Evolutionary conservation across 257 asterid genomes (phyloP), one percentile per base, ranked within the genome.

Genomic region (Schizonepeta tenuifolia): DNA sequence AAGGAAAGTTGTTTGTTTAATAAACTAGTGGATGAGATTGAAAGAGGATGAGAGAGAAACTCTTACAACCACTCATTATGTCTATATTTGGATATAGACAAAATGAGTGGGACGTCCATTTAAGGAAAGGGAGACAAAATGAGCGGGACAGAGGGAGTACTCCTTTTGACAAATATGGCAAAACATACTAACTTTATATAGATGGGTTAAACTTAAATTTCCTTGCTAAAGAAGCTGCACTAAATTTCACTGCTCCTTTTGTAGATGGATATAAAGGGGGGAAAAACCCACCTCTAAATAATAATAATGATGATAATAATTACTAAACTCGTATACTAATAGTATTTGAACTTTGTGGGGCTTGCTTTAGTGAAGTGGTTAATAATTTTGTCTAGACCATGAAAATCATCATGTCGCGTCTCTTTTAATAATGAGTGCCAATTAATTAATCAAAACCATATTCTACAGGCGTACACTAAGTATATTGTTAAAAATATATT

Each of bases 311-410:
- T 28, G 56, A 65, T 35, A 46, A 36, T 43, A 55, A 57, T 10
- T 15, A 57, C 20, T 35, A 67, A 15, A 24, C 47, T 49, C 35
- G 24, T 33, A 26, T 3, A 26, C 3, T 26, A n/a, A n/a, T n/a
- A n/a, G n/a, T n/a, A 57, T 17, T 40, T 62, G 56, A 43, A 72
- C 54, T 62, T 69, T 74, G 70, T 78, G 74, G 38, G 41, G 54
- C 46, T 26, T 63, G 44, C 56, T 70, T 50, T 59, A 57, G 73
- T 41, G 31, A 59, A 65, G 70, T 49, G 44, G 61, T 75, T 65
- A 70, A 67, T 54, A 63, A 65, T 69, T 69, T 55, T 70, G 77
- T 57, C 77, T 26, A 38, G 22, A 43, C 57, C 61, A 51, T 11
- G 33, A 63, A 61, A 51, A 46, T 73, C 50, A 57, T 65, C 51